Conservation (phyloP, 345 rosid genomes). For the Triadica sebifera region DNA sequence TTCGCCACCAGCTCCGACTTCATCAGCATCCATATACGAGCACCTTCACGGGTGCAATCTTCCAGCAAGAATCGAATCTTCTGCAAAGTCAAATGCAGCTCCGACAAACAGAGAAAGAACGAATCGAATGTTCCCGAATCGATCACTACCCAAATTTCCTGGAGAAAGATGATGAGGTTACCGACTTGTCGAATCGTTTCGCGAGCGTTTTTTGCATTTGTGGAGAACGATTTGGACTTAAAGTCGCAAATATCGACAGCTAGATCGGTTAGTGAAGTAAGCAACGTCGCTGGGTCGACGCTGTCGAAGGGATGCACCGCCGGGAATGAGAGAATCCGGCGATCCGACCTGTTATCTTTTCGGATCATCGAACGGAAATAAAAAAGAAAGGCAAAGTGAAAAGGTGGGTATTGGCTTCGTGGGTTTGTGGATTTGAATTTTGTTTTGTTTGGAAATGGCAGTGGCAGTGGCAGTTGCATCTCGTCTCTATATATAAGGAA, state of each 20-base stretch:
- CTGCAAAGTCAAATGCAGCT: slow-evolving; percentile 68
- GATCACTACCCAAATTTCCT: slow-evolving; percentile 39
- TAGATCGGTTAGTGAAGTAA: slow-evolving; percentile 49
- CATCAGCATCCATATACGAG: slow-evolving; percentile 55
- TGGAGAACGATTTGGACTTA: slow-evolving; percentile 40
- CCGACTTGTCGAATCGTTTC: slow-evolving; percentile 49
- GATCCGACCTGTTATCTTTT: slow-evolving; percentile 34
- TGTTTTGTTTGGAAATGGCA: slow-evolving; percentile 8
- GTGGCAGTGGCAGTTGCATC: neutral
- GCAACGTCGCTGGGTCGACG: slow-evolving; percentile 41
- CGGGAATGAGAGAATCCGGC: slow-evolving; percentile 67
- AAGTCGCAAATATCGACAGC: slow-evolving; percentile 39
- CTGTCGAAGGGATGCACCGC: slow-evolving; percentile 58
- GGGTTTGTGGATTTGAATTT: neutral
- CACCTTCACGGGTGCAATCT: slow-evolving; percentile 62
- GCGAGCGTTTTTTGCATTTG: slow-evolving; percentile 47
- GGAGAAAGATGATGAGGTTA: slow-evolving; percentile 43
- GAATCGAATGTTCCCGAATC: slow-evolving; percentile 5
- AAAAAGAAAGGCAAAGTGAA: neutral
- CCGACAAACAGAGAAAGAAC: slow-evolving; percentile 49
- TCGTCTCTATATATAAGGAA: slow-evolving; percentile 2
- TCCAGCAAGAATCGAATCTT: slow-evolving; percentile 52
- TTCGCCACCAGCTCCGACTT: slow-evolving; percentile 52
- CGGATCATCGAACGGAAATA: slow-evolving; percentile 36
- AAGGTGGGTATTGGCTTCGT: slow-evolving; percentile 12